Percentiles rank a stretch among this genome's conserved stretches.
These are phyloP conservation scores for Theobroma cacao DNA, from an alignment of 345 rosid genomes.

Conservation along the genomic window DNA sequence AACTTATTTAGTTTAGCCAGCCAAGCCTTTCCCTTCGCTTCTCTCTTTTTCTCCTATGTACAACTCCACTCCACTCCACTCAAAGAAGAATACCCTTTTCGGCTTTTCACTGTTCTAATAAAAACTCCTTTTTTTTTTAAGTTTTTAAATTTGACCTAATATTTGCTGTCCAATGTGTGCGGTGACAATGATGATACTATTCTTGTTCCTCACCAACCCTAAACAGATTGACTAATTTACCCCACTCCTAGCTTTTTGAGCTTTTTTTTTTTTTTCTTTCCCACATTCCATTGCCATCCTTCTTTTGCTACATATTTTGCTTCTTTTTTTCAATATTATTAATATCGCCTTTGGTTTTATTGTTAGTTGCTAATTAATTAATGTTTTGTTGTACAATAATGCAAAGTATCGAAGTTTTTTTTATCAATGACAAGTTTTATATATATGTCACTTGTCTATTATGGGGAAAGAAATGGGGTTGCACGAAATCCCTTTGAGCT, in stretches of 20 bases:
- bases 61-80: not conserved
- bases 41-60: not conserved
- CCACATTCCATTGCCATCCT: no score
- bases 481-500: not conserved
- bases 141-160: not conserved
- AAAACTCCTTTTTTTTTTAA: not conserved
- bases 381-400: not conserved
- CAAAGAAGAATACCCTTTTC: not conserved
- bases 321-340: not conserved
- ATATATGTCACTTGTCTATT: not conserved
- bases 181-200: constrained; percentile 5
- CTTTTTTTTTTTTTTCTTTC: no score
- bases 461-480: not conserved
- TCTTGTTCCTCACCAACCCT: constrained; percentile 15
- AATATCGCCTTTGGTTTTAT: not conserved
- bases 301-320: not conserved
- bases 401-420: not conserved
- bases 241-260: not conserved
- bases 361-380: not conserved
- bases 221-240: not conserved
- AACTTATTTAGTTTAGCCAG: not conserved
- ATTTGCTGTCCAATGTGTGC: not conserved
- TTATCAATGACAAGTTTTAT: not conserved
- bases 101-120: not conserved
- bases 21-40: not conserved